These are phyloP conservation scores for Aspergillus indologenus DNA, from an alignment of 495 filamentous ascomycete species.

Conservation along the genomic window DNA sequence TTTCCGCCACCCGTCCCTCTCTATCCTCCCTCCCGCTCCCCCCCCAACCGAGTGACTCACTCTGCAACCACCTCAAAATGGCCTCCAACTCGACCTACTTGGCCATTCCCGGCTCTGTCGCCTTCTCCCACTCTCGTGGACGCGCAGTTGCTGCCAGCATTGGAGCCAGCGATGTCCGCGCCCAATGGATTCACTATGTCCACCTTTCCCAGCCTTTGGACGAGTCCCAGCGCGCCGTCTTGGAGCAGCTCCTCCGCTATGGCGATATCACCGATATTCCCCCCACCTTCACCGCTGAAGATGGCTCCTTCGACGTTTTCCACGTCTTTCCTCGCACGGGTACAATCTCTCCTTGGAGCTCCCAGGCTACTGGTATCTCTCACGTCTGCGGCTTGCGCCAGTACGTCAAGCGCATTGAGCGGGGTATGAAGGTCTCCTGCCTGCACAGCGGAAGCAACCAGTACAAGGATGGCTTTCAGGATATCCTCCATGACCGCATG, in stretches of 20 bases:
- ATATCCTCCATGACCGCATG: conserved; percentile 88
- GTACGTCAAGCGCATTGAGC: conserved; percentile 77
- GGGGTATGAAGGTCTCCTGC: conserved; percentile 71
- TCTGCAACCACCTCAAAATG: conserved; percentile 29
- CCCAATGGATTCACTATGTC: conserved; percentile 67
- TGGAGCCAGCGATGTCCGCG: conserved; percentile 54
- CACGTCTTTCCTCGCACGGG: conserved; percentile 74
- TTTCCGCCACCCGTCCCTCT: conserved; percentile 2
- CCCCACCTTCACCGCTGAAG: conserved; percentile 40
- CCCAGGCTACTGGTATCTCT: conserved; percentile 89
- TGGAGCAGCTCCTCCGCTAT: conserved; percentile 62
- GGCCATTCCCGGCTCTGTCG: conserved; percentile 51
- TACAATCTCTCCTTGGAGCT: conserved; percentile 96
- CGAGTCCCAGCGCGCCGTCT: conserved; percentile 40
- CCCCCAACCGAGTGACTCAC: conserved; percentile 9
- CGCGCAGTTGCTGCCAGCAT: conserved; percentile 49
- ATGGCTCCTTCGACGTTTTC: conserved; percentile 49
- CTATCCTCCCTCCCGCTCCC: conserved; percentile 7
- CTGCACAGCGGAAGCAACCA: conserved; percentile 31
- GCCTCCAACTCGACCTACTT: conserved; percentile 38
- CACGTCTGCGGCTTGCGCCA: conserved; percentile 81
- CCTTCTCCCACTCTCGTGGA: conserved; percentile 53
- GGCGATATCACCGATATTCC: conserved; percentile 53
- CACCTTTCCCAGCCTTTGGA: conserved; percentile 40
- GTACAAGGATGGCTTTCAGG: conserved; percentile 57